Percentiles rank a stretch among this genome's conserved stretches.
Conservation (phyloP, 1,284 basidiomycete genomes). For the Irpex lacteus region DNA sequence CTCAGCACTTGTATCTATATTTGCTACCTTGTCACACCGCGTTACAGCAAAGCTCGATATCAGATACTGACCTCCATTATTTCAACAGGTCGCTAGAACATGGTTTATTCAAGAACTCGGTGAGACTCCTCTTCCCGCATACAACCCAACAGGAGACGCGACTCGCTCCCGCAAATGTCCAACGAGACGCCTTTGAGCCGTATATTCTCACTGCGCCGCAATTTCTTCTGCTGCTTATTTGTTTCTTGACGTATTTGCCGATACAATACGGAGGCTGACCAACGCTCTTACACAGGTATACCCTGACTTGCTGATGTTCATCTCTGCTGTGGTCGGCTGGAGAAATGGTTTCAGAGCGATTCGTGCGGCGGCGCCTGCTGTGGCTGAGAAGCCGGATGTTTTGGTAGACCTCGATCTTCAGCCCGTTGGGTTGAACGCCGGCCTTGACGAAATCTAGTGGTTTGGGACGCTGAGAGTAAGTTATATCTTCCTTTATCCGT, state of each 20-base stretch:
- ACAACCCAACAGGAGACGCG: not conserved
- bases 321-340: constrained; percentile 2
- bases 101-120: constrained; percentile 65
- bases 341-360: constrained; percentile 2
- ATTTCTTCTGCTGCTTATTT: not conserved
- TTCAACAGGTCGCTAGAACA: constrained; percentile 60
- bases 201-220: not conserved
- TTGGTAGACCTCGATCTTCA: constrained; percentile 7
- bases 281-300: not conserved
- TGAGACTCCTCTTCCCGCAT: constrained; percentile 21
- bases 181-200: not conserved
- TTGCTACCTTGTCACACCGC: not conserved
- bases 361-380: not conserved
- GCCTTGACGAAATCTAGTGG: constrained; percentile 12
- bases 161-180: not conserved
- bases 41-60: not conserved
- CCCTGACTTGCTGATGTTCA: constrained; percentile 4
- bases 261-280: not conserved
- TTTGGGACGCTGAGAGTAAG: not conserved
- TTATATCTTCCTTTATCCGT: too few species aligned
- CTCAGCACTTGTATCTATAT: not conserved
- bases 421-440: constrained; percentile 13
- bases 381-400: not conserved
- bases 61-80: not conserved
- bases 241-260: not conserved